Evolutionary conservation across 2,329 filamentous ascomycete genomes (phyloP), one percentile per base, ranked within the genome.

Genomic region (Aspergillus neotritici): DNA sequence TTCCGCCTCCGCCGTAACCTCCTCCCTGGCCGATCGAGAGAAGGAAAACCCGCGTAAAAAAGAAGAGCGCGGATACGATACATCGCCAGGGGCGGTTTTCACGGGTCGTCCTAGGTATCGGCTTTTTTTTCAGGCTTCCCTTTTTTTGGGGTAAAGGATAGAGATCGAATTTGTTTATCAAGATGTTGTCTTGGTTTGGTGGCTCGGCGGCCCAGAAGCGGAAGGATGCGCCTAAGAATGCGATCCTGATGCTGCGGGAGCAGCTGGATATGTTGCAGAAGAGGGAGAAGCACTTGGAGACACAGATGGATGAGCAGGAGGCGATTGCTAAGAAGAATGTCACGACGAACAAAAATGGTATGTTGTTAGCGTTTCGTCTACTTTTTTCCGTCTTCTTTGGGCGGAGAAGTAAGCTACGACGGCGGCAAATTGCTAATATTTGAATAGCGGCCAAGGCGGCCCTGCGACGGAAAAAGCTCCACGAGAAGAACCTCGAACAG

Each of bases 231-330:
- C 88, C 93, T 45, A 98, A 98, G 79, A 93, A 95, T 75, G 93
- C 93, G 56, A 98, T 98, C 61, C 76, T 98, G 44, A 80, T 80
- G 48, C 74, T 98, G 62, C 82, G 93, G 57, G 79, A 84, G 61
- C 91, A 96, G 73, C 78, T 97, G 34, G 91, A 96, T 58, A 97
- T 97, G 90, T 78, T 98, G 63, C 88, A 94, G 72, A 98, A 98
- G 78, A 80, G 91, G 48, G 90, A 97, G 75, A 86, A 81, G 67
- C 88, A 97, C 64, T 71, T 97, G 49, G 85, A 93, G 68, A 86
- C 79, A 51, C 89, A 94, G 74, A 95, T 97, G 74, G 84, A 88
- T 17, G 89, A 97, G 67, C 90, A 97, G 67, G 88, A 95, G 60
- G 78, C 78, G 31, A 79, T 94, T 54, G 93, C 93, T 34, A 79